A percentile compares a stretch with the other conserved stretches of the same genome.
These are phyloP conservation scores for Fusarium mundagurra DNA, from an alignment of 2,329 filamentous ascomycete genomes.

Conservation along the genomic window DNA sequence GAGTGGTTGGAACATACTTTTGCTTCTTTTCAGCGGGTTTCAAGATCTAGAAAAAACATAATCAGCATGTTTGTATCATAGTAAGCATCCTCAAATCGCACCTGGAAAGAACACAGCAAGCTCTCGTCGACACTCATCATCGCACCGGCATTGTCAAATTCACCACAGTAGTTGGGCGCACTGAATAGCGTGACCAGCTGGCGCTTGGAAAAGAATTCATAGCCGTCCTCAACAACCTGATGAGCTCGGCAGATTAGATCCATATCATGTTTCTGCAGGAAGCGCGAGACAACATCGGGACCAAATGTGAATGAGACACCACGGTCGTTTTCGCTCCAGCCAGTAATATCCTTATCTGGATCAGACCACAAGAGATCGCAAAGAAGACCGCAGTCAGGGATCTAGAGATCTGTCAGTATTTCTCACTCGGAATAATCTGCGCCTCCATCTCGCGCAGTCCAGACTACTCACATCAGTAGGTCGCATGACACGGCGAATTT, in stretches of 20 bases:
- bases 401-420: conserved; percentile 63
- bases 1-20: conserved; percentile 91
- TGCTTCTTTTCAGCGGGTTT: conserved; percentile 99
- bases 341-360: conserved; percentile 98
- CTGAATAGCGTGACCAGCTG: conserved; percentile 98
- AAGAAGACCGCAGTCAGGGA: conserved; percentile 95
- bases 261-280: conserved; percentile 99
- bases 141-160: conserved; percentile 98
- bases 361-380: conserved; percentile 99
- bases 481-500: conserved; percentile 98
- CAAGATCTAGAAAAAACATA: conserved; percentile 73
- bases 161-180: conserved; percentile 98
- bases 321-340: conserved; percentile 98
- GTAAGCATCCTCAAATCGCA: conserved; percentile 49
- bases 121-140: conserved; percentile 99
- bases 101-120: conserved; percentile 98
- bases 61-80: conserved; percentile 12
- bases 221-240: conserved; percentile 98
- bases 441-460: conserved; percentile 19
- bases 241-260: conserved; percentile 98
- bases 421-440: neutral
- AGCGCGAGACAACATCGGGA: conserved; percentile 94
- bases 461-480: conserved; percentile 88
- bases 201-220: conserved; percentile 99
- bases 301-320: conserved; percentile 99